These are phyloP conservation scores for Entamoeba nuttalli DNA, from an alignment of 208 protist species.

Conservation along the genomic window DNA sequence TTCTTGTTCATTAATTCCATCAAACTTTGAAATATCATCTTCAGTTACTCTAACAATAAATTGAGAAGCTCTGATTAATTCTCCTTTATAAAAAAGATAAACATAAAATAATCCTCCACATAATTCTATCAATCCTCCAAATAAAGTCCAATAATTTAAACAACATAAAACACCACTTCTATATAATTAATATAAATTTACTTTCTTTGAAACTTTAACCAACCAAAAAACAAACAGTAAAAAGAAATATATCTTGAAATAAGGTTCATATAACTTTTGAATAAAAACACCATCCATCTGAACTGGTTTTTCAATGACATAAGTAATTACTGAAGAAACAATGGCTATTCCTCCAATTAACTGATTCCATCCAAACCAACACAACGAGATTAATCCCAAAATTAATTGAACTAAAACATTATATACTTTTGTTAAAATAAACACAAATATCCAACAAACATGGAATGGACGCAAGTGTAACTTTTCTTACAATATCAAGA, in stretches of 20 bases:
- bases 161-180: neutral
- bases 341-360: neutral
- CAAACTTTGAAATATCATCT: neutral
- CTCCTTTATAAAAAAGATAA: neutral
- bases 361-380: neutral
- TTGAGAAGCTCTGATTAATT: neutral
- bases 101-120: neutral
- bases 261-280: neutral
- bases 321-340: neutral
- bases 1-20: neutral
- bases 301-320: neutral
- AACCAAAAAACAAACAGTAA: neutral
- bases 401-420: neutral
- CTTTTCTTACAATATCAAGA: neutral
- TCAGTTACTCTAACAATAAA: neutral
- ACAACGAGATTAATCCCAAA: neutral
- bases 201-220: neutral
- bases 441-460: neutral
- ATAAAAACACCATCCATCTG: neutral
- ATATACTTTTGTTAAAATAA: neutral
- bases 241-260: neutral
- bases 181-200: no score
- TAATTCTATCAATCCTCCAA: neutral
- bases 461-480: neutral
- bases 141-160: neutral